Evolutionary conservation across 202 grass and related monocot genomes (phyloP), one percentile per base, ranked within the genome.

Genomic region (Setaria viridis): DNA sequence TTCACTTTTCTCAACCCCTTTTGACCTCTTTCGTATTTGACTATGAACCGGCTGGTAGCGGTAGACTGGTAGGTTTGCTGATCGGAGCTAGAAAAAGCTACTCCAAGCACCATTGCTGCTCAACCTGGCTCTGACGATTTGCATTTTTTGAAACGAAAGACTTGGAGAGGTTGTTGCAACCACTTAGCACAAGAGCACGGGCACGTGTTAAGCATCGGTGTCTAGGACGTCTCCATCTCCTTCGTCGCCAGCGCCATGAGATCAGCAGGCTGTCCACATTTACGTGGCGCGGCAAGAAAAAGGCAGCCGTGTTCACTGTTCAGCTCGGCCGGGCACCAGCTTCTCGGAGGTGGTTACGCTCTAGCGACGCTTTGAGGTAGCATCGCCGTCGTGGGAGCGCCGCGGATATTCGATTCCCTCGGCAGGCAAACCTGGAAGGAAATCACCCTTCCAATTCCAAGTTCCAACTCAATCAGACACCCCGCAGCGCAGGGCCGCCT

Each of bases 401-500:
- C 32, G n/a, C 67, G 46, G 56, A 80, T 55, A 86, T 86, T 86
- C 77, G 34, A n/a, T 86, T 80, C 43, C 66, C 54, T 34, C 5
- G 2, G 2, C 2, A 59, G 11, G n/a, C 57, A 1, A 60, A 11
- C 57, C 21, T 5, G 21, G n/a, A 62, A 12, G 0, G 7, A 8
- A 25, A 25, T 32, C 14, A 34, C 59, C 77, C 58, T 34, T 35
- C 2, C 7, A 21, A 9, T 25, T 47, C n/a, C 39, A 41, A 59
- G 16, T 50, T 50, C 11, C 35, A 37, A 17, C 39, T 43, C 48
- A 46, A 25, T 25, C 25, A 25, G 25, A n/a, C 74, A 19, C 25
- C 29, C 75, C 39, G 37, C 41, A 30, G 5, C 58, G n/a, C n/a
- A 25, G 25, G 25, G 25, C 25, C 25, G 25, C 4, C 10, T 12